Evolutionary conservation across 306 rosid species (phyloP).

Genomic region (Vigna trinervia): DNA sequence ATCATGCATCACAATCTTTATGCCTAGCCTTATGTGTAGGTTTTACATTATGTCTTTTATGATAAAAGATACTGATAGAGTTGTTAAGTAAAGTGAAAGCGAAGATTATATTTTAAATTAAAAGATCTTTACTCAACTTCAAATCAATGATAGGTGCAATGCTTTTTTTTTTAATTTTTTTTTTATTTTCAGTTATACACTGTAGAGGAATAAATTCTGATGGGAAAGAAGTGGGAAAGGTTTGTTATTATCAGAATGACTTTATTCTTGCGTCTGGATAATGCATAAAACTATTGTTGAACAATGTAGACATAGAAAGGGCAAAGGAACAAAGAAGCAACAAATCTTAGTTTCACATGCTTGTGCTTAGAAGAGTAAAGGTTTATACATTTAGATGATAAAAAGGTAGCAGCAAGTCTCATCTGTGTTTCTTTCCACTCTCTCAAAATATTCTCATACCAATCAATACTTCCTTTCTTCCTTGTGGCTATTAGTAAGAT

Average conservation of each 20-base stretch:
- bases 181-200: not conserved
- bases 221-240: not conserved
- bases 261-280: conserved; percentile 7
- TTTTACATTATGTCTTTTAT: too few relatives aligned
- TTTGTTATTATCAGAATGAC: not conserved
- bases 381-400: not conserved
- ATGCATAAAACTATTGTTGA: not conserved
- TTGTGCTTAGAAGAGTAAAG: not conserved
- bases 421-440: too few relatives aligned
- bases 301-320: not conserved
- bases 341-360: not conserved
- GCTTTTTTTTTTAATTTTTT: not conserved
- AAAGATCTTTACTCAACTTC: too few relatives aligned
- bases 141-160: not conserved
- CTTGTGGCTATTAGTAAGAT: too few relatives aligned
- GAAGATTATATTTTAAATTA: too few relatives aligned
- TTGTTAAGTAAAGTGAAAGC: too few relatives aligned
- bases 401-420: not conserved
- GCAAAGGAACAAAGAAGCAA: not conserved
- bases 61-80: too few relatives aligned
- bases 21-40: too few relatives aligned
- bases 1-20: not conserved
- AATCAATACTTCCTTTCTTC: too few relatives aligned
- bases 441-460: too few relatives aligned
- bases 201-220: conserved; percentile 9